Conservation (phyloP, 129 eudicot genomes). For the Escallonia rubra region DNA sequence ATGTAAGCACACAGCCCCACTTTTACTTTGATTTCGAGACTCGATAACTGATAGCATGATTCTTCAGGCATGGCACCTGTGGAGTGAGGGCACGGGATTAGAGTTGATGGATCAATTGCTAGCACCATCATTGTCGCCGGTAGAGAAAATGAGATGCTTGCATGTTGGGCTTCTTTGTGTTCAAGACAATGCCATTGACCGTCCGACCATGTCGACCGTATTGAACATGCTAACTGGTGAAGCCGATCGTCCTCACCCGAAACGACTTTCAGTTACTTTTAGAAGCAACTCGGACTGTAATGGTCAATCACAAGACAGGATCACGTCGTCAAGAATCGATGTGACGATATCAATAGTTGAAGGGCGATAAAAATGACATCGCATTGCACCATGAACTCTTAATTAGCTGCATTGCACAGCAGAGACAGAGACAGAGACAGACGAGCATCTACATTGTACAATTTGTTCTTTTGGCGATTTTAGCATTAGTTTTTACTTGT, state of each 20-base stretch:
- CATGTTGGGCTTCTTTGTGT: conserved; percentile 46
- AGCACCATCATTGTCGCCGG: conserved; percentile 2
- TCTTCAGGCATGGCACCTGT: conserved; percentile 43
- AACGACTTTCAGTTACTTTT: conserved; percentile 27
- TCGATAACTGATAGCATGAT: not conserved
- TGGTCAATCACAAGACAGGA: not conserved
- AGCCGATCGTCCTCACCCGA: conserved; percentile 31
- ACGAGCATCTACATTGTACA: no score
- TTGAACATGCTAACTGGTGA: conserved; percentile 31
- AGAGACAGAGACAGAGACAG: no score
- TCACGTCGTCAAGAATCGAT: conserved; percentile 13
- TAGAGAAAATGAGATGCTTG: conserved; percentile 30
- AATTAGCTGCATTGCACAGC: no score
- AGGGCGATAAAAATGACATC: conserved; percentile 11
- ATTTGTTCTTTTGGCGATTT: no score
- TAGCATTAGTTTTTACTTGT: no score
- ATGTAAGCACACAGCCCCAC: conserved; percentile 20
- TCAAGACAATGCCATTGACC: conserved; percentile 22
- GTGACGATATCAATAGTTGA: conserved; percentile 17
- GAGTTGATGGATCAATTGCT: conserved; percentile 34
- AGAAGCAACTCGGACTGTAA: conserved; percentile 11
- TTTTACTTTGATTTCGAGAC: not conserved
- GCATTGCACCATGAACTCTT: no score
- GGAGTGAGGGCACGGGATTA: conserved; percentile 27
- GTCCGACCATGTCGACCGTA: conserved; percentile 37